These are phyloP conservation scores for Didymella pomorum DNA, from an alignment of 2,329 filamentous ascomycete genomes.

Conservation along the genomic window DNA sequence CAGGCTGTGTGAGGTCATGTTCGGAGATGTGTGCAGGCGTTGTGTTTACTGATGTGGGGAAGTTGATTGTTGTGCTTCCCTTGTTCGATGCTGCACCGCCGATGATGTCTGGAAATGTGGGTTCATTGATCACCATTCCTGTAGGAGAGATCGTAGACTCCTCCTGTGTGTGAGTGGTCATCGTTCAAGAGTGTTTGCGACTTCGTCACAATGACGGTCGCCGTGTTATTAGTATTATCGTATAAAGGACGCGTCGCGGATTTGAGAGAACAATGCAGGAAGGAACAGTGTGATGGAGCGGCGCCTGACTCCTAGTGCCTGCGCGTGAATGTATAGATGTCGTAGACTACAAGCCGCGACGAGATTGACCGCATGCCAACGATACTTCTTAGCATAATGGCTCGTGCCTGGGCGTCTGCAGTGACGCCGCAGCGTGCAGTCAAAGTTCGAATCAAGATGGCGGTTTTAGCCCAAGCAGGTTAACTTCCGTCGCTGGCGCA, in stretches of 20 bases:
- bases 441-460: slow-evolving; percentile 12
- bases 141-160: slow-evolving; percentile 11
- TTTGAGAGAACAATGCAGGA: slow-evolving; percentile 1
- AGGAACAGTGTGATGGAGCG: neutral
- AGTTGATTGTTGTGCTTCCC: slow-evolving; percentile 9
- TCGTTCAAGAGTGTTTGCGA: neutral
- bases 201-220: slow-evolving; percentile 4
- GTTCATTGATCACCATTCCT: slow-evolving; percentile 20
- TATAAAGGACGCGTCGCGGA: neutral
- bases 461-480: slow-evolving; percentile 16
- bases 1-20: slow-evolving; percentile 3
- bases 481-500: slow-evolving; percentile 18
- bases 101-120: slow-evolving; percentile 16
- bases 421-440: slow-evolving; percentile 17
- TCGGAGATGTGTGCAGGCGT: slow-evolving; percentile 15
- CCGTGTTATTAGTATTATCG: slow-evolving; percentile 7
- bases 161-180: slow-evolving; percentile 7
- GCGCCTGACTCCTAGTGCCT: slow-evolving; percentile 8
- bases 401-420: slow-evolving; percentile 17
- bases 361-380: slow-evolving; percentile 1
- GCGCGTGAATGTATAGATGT: slow-evolving; percentile 10
- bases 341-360: slow-evolving; percentile 11
- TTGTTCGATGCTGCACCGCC: neutral
- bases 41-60: slow-evolving; percentile 10
- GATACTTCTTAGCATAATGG: slow-evolving; percentile 16